Evolutionary conservation across 2,329 filamentous ascomycete species (phyloP).

Genomic region (Claviceps maximensis): DNA sequence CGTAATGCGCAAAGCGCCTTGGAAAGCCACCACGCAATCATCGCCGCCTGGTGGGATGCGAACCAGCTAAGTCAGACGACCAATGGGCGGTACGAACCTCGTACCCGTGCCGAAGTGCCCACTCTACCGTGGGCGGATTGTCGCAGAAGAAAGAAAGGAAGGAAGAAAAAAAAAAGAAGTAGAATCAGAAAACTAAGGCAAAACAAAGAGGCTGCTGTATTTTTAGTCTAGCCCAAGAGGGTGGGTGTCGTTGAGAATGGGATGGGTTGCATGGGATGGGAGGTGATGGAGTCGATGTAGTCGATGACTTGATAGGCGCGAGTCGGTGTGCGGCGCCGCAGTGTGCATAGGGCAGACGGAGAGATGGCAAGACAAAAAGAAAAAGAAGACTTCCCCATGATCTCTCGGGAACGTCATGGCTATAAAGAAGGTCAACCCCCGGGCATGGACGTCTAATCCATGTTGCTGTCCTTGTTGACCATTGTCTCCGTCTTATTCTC

Average conservation of each 20-base stretch:
- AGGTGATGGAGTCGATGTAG: not conserved
- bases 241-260: not conserved
- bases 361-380: not conserved
- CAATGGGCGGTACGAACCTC: constrained; percentile 8
- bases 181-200: too few relatives aligned
- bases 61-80: constrained; percentile 6
- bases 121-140: not conserved
- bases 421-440: constrained; percentile 4
- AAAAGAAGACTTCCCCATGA: not conserved
- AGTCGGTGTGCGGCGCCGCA: not conserved
- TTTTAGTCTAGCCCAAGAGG: not conserved
- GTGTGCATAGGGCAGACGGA: not conserved
- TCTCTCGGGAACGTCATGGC: not conserved
- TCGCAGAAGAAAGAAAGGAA: not conserved
- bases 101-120: constrained; percentile 4
- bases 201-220: not conserved
- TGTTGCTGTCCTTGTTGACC: not conserved
- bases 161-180: too few relatives aligned
- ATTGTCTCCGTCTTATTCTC: not conserved
- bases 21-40: not conserved
- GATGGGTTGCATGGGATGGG: not conserved
- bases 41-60: not conserved
- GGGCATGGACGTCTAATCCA: not conserved
- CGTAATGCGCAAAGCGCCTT: not conserved
- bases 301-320: not conserved